Conservation (phyloP, 768 basidiomycete genomes). For the Pleurotus djamor region DNA sequence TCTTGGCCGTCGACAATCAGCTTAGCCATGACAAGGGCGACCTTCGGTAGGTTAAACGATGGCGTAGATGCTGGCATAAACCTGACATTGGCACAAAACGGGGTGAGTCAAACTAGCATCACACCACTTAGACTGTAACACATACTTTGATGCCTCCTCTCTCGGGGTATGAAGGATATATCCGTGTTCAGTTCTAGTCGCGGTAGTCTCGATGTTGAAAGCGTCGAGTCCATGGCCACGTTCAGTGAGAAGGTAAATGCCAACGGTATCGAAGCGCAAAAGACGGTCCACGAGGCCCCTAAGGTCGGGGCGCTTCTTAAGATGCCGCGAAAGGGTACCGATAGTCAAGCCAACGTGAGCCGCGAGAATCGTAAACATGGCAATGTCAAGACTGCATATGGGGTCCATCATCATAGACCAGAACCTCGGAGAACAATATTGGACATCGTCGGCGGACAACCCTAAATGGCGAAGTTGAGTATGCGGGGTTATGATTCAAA, state of each 20-base stretch:
- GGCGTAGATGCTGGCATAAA: slow-evolving; percentile 62
- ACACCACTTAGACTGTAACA: slow-evolving; percentile 1
- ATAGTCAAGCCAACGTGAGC: slow-evolving; percentile 50
- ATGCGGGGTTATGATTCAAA: slow-evolving; percentile 9
- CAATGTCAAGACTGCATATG: slow-evolving; percentile 46
- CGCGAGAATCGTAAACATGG: slow-evolving; percentile 52
- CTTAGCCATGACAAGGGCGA: slow-evolving; percentile 56
- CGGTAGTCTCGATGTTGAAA: slow-evolving; percentile 62
- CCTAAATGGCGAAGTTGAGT: slow-evolving; percentile 22
- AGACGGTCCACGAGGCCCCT: slow-evolving; percentile 44
- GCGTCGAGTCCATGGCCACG: slow-evolving; percentile 61
- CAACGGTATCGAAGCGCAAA: slow-evolving; percentile 51
- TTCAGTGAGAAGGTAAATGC: slow-evolving; percentile 52
- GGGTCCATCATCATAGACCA: slow-evolving; percentile 57
- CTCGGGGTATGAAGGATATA: slow-evolving; percentile 55
- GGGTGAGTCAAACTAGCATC: slow-evolving; percentile 7
- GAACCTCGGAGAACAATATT: slow-evolving; percentile 44
- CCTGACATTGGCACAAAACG: slow-evolving; percentile 21
- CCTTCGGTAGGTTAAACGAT: slow-evolving; percentile 47
- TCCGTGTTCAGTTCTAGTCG: slow-evolving; percentile 44
- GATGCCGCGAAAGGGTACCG: slow-evolving; percentile 52
- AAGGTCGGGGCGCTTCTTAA: slow-evolving; percentile 46
- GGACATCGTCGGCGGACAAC: slow-evolving; percentile 44
- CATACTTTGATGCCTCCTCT: slow-evolving; percentile 59
- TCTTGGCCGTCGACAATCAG: slow-evolving; percentile 50